Evolutionary conservation across 1,139 yeast species (phyloP), one percentile per base, ranked within the genome.

Genomic region (Geotrichum klebahnii): DNA sequence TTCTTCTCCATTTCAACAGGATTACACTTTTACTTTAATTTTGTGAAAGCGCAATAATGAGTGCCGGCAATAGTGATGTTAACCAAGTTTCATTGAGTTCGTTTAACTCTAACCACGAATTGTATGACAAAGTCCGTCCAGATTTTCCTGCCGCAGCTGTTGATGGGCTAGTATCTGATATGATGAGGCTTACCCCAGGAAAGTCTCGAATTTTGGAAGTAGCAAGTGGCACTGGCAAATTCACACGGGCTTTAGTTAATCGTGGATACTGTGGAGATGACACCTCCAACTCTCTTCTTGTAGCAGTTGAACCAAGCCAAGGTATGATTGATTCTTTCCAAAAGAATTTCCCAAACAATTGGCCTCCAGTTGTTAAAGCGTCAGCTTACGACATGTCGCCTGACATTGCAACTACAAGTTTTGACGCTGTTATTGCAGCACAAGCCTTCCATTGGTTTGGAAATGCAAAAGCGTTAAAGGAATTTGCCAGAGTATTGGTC

Each of bases 361-460:
- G 75, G 0, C 69, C 67, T 1, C 44, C 44, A 16, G 51, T 42
- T 2, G 16, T 20, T 31, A 33, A 48, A 16, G 47, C 46, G n/a
- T 36, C 44, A 9, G 51, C 31, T 1, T 42, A 36, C 35, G 47
- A 44, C 10, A 26, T 44, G 16, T 24, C 29, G 20, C 9, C 40
- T 3, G 10, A 22, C 12, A 12, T 23, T 5, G 35, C 29, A n/a
- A 17, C 28, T 12, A 78, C 73, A 52, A 66, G 77, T 0, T 71
- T 74, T 14, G 86, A 81, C 60, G 74, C 76, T 0, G 69, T 81
- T 0, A 66, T 80, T n/a, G 66, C 78, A 10, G 85, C 87, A 0
- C 86, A 81, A 58, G 87, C 80, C 0, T 81, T 78, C 63, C 87
- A 81, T 58, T 81, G 87, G 87, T 82, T 81, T 63, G 74, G 81